Conservation (phyloP, 441 rosid species). For the Jatropha multifida region DNA sequence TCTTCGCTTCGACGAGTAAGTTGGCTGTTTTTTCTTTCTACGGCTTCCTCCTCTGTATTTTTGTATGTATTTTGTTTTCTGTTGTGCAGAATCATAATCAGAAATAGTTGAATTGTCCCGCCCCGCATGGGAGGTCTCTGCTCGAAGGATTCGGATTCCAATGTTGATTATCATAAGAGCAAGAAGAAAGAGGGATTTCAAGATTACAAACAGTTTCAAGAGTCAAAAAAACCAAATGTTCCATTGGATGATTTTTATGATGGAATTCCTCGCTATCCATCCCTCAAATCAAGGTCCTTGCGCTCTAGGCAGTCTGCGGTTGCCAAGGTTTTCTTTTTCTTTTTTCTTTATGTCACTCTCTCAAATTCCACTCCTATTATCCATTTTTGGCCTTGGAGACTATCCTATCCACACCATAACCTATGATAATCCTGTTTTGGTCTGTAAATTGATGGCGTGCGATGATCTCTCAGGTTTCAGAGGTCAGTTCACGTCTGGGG, state of each 20-base stretch:
- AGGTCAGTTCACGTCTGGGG: conserved; percentile 79
- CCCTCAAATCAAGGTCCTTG: conserved; percentile 23
- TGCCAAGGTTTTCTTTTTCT: conserved; percentile 22
- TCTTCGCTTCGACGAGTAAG: too few species aligned
- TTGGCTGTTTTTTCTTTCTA: neutral
- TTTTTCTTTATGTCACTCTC: neutral
- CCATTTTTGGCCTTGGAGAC: neutral
- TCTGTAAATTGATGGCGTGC: neutral
- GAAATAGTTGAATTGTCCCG: neutral
- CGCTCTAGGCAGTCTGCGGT: conserved; percentile 28
- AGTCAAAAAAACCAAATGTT: neutral
- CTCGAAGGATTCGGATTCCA: conserved; percentile 19
- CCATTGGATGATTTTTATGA: conserved; percentile 25
- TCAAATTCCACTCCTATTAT: neutral
- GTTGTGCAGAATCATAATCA: neutral
- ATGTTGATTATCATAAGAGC: neutral
- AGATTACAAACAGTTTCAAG: neutral
- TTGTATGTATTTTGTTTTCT: neutral
- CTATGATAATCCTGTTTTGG: neutral
- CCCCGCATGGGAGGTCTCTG: conserved; percentile 17
- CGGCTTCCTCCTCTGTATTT: too few species aligned
- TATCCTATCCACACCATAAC: neutral
- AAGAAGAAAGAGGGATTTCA: neutral
- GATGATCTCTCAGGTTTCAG: conserved; percentile 60
- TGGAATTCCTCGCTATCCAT: conserved; percentile 35